Evolutionary conservation across 169 alveolate genomes (phyloP).

Genomic region (Plasmodium yoelii): DNA sequence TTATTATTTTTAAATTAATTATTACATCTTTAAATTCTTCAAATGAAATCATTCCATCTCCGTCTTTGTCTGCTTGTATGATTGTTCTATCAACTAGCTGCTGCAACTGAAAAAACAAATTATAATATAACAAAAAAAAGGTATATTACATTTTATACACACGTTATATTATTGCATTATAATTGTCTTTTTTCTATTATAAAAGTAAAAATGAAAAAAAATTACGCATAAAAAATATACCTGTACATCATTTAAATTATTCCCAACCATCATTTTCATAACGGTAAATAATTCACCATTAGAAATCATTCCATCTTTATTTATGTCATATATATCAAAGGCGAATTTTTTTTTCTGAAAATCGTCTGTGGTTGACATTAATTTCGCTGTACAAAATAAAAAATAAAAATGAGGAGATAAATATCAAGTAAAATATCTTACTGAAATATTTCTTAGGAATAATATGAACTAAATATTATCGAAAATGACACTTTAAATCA

Average conservation of each 20-base stretch:
- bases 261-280: constrained; percentile 98
- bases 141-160: neutral
- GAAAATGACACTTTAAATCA: neutral
- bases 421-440: neutral
- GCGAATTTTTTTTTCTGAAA: constrained; percentile 96
- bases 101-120: constrained; percentile 88
- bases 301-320: constrained; percentile 96
- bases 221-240: constrained; percentile 74
- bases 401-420: constrained; percentile 9
- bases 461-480: neutral
- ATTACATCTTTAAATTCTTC: constrained; percentile 91
- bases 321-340: constrained; percentile 96
- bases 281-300: constrained; percentile 97
- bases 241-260: constrained; percentile 95
- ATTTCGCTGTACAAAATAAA: constrained; percentile 81
- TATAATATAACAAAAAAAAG: neutral
- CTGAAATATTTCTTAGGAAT: neutral
- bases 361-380: constrained; percentile 92
- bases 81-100: constrained; percentile 97
- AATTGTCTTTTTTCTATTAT: neutral
- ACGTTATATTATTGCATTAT: neutral
- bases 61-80: constrained; percentile 97
- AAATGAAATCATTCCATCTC: constrained; percentile 97
- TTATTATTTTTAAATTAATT: neutral
- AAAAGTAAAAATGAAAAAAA: too few relatives aligned